phyloP scores from a whole-genome alignment of 2,329 filamentous ascomycete species.

The Curvularia eragrostidis region DNA sequence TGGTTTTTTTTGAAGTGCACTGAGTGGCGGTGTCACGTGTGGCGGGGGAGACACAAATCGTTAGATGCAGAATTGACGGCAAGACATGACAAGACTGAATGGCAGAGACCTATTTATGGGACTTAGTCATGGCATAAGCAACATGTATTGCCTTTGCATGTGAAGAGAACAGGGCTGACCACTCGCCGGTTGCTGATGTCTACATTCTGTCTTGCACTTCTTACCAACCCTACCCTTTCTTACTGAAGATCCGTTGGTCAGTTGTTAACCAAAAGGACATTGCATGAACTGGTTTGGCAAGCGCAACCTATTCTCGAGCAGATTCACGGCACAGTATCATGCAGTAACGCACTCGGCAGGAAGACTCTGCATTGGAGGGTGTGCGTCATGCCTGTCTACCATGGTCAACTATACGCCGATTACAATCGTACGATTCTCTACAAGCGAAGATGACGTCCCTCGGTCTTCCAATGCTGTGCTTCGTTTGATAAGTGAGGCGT shows the following conservation, averaged over 20 bases:
- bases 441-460: conserved; percentile 8
- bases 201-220: conserved; percentile 21
- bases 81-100: neutral
- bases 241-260: conserved; percentile 14
- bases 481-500: neutral
- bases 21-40: conserved; percentile 4
- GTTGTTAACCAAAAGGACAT: conserved; percentile 12
- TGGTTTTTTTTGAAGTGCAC: neutral
- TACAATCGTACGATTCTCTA: conserved; percentile 7
- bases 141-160: conserved; percentile 16
- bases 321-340: conserved; percentile 5
- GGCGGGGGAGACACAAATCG: neutral
- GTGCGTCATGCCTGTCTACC: neutral
- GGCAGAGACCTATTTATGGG: neutral
- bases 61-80: neutral
- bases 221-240: conserved; percentile 28
- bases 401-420: neutral
- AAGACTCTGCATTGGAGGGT: conserved; percentile 2
- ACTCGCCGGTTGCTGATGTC: conserved; percentile 16
- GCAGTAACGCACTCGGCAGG: neutral
- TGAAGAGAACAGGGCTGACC: neutral
- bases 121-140: conserved; percentile 15
- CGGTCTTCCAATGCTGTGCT: neutral
- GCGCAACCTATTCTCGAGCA: conserved; percentile 1
- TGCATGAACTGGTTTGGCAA: conserved; percentile 23